Base-by-base conservation (phyloP, 768 basidiomycete species). In the Steccherinum ochraceum region DNA sequence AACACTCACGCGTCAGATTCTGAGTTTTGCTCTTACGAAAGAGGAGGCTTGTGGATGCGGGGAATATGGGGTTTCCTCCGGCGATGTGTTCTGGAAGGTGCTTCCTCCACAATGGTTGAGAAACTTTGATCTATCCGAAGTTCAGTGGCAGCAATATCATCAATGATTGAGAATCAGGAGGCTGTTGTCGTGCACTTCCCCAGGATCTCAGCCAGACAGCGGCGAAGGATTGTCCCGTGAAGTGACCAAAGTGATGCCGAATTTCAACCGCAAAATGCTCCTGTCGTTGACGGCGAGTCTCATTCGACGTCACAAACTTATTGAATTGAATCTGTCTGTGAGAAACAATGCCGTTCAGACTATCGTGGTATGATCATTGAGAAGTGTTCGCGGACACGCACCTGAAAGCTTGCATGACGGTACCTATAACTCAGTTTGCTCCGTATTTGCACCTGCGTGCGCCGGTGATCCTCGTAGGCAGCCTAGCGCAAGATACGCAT, bases 191-290 rank as follows among this genome's bases (percentile, higher is more conserved):
- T 7, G 30, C 7, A 35, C 16, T 7, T 35, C 16, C 16, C 7
- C 16, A 7, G 7, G 16, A 35, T 16, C 30, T 35, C n/a, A n/a
- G n/a, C n/a, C n/a, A n/a, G n/a, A n/a, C n/a, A 52, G n/a, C n/a
- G n/a, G n/a, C n/a, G n/a, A n/a, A n/a, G n/a, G n/a, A n/a, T 25
- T 26, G 35, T 52, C 55, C 56, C 55, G 52, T 52, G 52, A 49
- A 45, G 24, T 16, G 54, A 40, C 60, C 60, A 58, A 18, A 27
- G 46, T 55, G 42, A 27, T 40, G 23, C 60, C 60, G 60, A 61
- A 45, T 48, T 58, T 61, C 60, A 59, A 1, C 60, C 60, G 58
- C 5, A 3, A 10, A 23, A 24, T 12, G n/a, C 18, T 12, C 5
- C 45, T 21, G 45, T 10, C 12, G 10, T 46, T 12, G 16, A 7